phyloP scores from a whole-genome alignment of 108 stramenopile genomes.

The Fragilaria crotonensis region DNA sequence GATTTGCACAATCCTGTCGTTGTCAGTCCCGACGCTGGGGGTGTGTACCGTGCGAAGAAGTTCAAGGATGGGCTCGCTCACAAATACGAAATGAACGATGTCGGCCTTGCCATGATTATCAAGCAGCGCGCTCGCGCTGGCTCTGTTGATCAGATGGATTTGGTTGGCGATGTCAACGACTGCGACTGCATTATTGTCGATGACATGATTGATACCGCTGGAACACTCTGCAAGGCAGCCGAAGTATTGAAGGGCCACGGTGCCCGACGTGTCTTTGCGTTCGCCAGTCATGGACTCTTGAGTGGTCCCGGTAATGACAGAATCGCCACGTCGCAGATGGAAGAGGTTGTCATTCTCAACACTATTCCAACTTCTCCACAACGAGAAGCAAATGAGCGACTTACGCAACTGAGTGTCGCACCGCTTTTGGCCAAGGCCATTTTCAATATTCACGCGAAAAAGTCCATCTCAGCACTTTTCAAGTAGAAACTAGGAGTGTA shows the following conservation, averaged over 20 bases:
- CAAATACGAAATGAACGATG: slow-evolving; percentile 92
- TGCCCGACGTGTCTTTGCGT: slow-evolving; percentile 96
- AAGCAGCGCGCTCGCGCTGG: slow-evolving; percentile 98
- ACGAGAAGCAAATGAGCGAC: slow-evolving; percentile 82
- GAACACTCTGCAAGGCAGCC: slow-evolving; percentile 98
- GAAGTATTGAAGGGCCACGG: slow-evolving; percentile 91
- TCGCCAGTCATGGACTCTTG: slow-evolving; percentile 97
- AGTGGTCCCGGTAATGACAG: slow-evolving; percentile 95
- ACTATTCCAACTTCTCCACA: slow-evolving; percentile 87
- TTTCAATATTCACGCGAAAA: slow-evolving; percentile 98
- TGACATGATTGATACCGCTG: slow-evolving; percentile 99
- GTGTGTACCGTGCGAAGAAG: slow-evolving; percentile 99
- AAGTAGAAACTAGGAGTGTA: slow-evolving; percentile 86
- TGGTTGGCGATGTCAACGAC: slow-evolving; percentile 96
- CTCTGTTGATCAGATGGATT: slow-evolving; percentile 95
- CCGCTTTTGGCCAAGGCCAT: slow-evolving; percentile 97
- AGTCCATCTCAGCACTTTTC: slow-evolving; percentile 98
- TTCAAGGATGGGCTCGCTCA: slow-evolving; percentile 96
- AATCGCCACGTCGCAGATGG: slow-evolving; percentile 91
- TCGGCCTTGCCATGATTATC: slow-evolving; percentile 99
- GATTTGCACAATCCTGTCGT: slow-evolving; percentile 98
- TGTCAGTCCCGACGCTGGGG: slow-evolving; percentile 99
- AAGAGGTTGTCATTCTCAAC: slow-evolving; percentile 91
- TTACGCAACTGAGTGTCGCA: slow-evolving; percentile 92
- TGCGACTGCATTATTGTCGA: slow-evolving; percentile 99